A percentile compares a stretch with the other conserved stretches of the same genome.
phyloP scores from a whole-genome alignment of 73 alveolate species.

The Paramecium bursaria region DNA sequence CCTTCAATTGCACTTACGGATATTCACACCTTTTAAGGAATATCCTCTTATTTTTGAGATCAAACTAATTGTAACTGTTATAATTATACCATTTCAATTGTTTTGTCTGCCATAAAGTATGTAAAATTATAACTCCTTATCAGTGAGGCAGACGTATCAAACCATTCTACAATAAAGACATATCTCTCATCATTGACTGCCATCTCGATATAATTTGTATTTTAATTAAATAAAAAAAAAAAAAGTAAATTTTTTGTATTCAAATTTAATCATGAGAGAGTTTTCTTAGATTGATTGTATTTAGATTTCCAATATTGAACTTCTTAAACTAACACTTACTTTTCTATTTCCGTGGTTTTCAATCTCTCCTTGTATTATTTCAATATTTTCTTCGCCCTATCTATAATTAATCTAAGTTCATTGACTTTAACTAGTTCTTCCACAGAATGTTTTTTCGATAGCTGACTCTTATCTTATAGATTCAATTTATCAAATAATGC shows the following conservation, averaged over 20 bases:
- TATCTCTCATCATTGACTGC: slow-evolving; percentile 83
- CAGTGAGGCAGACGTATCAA: slow-evolving; percentile 90
- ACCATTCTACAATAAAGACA: slow-evolving; percentile 94
- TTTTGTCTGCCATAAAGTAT: slow-evolving; percentile 90
- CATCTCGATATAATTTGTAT: slow-evolving; percentile 43
- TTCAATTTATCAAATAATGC: slow-evolving; percentile 48
- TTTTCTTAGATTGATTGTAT: background rate
- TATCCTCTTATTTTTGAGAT: slow-evolving; percentile 88
- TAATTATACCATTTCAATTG: slow-evolving; percentile 90
- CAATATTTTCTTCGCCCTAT: background rate
- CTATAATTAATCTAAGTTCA: background rate
- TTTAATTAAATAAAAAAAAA: no score
- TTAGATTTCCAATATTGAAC: slow-evolving; percentile 39
- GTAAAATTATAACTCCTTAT: slow-evolving; percentile 87
- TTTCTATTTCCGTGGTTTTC: slow-evolving; percentile 3
- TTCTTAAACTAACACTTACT: slow-evolving; percentile 29
- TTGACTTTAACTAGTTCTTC: background rate
- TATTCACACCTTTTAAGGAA: slow-evolving; percentile 91
- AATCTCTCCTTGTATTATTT: background rate
- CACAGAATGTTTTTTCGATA: slow-evolving; percentile 19
- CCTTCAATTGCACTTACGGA: slow-evolving; percentile 84
- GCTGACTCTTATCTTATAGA: slow-evolving; percentile 6
- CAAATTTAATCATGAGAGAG: no score
- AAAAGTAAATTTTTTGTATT: no score
- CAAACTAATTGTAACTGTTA: slow-evolving; percentile 75